phyloP scores from a whole-genome alignment of 768 basidiomycete genomes.

The Serendipita sp. region DNA sequence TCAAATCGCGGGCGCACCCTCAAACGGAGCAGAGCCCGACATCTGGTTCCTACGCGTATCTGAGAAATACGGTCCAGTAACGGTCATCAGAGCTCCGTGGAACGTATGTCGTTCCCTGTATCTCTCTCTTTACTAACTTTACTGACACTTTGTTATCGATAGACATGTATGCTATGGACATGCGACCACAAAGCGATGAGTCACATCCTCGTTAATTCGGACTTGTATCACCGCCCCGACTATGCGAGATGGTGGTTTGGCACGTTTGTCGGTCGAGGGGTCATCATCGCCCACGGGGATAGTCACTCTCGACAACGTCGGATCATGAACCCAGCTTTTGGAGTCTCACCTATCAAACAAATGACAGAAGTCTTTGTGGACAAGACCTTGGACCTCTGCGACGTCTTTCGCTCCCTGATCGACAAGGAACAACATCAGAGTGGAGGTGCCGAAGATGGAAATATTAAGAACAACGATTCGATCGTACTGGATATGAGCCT shows the following conservation, averaged over 20 bases:
- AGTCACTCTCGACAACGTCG: conserved; percentile 4
- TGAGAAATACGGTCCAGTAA: background rate
- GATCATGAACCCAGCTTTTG: conserved; percentile 5
- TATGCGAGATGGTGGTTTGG: background rate
- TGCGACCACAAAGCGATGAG: background rate
- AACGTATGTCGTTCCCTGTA: background rate
- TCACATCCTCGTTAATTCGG: background rate
- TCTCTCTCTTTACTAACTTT: background rate
- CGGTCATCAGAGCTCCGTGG: background rate
- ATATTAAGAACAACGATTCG: too few relatives aligned
- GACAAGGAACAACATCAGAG: too few relatives aligned
- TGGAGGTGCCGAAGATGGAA: background rate
- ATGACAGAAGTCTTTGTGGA: background rate
- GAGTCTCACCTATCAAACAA: background rate
- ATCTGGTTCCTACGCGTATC: background rate
- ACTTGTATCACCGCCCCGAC: background rate
- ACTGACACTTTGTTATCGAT: background rate
- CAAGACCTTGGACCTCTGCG: background rate
- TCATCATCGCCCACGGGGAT: conserved; percentile 7
- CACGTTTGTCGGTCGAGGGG: background rate
- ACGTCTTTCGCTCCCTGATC: background rate
- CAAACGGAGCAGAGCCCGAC: background rate
- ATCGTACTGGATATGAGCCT: background rate
- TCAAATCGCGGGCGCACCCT: background rate
- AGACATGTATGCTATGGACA: background rate